A percentile compares a stretch with the other conserved stretches of the same genome.
Evolutionary conservation across 176 grass and related monocot genomes (phyloP).

Genomic region (Aegilops tauschii): DNA sequence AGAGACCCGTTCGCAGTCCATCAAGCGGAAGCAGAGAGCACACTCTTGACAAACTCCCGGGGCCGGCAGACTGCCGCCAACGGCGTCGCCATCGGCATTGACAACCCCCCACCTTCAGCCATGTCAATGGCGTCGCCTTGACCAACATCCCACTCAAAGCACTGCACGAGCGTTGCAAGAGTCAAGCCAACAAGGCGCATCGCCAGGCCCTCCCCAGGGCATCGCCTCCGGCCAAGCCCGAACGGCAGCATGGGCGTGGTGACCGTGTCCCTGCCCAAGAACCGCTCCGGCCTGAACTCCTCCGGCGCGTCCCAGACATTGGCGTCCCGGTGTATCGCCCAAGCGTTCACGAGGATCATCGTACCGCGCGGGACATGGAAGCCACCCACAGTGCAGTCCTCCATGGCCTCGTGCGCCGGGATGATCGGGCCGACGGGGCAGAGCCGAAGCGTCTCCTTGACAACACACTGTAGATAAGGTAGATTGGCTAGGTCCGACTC

Average conservation of each 20-base stretch:
- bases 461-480: slow-evolving; percentile 43
- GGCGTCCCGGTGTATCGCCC: slow-evolving; percentile 51
- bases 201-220: slow-evolving; percentile 50
- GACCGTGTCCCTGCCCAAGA: neutral
- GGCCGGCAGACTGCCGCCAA: neutral
- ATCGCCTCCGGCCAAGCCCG: slow-evolving; percentile 53
- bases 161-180: slow-evolving; percentile 48
- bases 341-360: slow-evolving; percentile 61
- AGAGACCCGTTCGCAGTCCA: too few species aligned
- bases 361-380: slow-evolving; percentile 36
- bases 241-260: slow-evolving; percentile 48
- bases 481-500: slow-evolving; percentile 49
- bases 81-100: slow-evolving; percentile 19
- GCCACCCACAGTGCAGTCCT: slow-evolving; percentile 43
- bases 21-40: neutral
- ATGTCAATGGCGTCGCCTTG: slow-evolving; percentile 31
- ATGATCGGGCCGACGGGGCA: slow-evolving; percentile 41
- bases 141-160: slow-evolving; percentile 50
- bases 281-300: neutral
- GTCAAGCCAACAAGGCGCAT: slow-evolving; percentile 32
- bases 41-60: neutral
- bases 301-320: slow-evolving; percentile 40
- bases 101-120: slow-evolving; percentile 27
- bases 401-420: slow-evolving; percentile 54
- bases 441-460: slow-evolving; percentile 58